phyloP scores from a whole-genome alignment of 176 grass and related monocot species.

The Poa pratensis region DNA sequence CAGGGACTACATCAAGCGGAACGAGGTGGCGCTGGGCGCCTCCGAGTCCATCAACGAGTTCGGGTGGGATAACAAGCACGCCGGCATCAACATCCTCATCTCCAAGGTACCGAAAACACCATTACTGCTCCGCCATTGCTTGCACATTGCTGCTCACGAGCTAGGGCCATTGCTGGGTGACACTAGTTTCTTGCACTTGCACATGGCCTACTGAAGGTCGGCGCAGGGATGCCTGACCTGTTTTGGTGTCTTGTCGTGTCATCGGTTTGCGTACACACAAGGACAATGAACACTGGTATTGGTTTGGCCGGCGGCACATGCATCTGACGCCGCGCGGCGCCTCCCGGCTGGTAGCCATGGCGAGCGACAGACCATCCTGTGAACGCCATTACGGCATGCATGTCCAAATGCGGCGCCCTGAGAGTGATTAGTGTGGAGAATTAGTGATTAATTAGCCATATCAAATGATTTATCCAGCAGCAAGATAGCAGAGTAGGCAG shows the following conservation, averaged over 20 bases:
- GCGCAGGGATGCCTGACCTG: constrained; percentile 8
- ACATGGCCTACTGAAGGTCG: not conserved
- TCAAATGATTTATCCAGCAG: not conserved
- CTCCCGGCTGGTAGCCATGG: not conserved
- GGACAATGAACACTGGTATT: not conserved
- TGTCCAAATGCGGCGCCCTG: too few species aligned
- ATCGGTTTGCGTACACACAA: not conserved
- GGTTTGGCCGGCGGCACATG: constrained; percentile 14
- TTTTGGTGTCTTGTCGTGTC: constrained; percentile 10
- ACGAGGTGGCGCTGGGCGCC: constrained; percentile 79
- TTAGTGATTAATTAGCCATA: too few species aligned
- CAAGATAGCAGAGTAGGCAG: too few species aligned
- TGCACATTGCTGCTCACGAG: not conserved
- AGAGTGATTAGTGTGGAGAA: not conserved
- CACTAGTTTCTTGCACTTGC: too few species aligned
- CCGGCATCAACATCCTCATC: constrained; percentile 92
- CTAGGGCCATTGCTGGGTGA: not conserved
- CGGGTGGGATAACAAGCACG: constrained; percentile 98
- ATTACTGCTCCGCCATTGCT: not conserved
- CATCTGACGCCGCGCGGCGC: too few species aligned
- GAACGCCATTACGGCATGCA: not conserved
- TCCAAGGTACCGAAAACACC: constrained; percentile 54
- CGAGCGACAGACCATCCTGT: too few species aligned
- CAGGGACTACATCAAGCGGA: constrained; percentile 79
- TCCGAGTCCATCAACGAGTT: constrained; percentile 84